phyloP scores from a whole-genome alignment of 2,329 filamentous ascomycete species.

The Coccinonectria pachysandricola region DNA sequence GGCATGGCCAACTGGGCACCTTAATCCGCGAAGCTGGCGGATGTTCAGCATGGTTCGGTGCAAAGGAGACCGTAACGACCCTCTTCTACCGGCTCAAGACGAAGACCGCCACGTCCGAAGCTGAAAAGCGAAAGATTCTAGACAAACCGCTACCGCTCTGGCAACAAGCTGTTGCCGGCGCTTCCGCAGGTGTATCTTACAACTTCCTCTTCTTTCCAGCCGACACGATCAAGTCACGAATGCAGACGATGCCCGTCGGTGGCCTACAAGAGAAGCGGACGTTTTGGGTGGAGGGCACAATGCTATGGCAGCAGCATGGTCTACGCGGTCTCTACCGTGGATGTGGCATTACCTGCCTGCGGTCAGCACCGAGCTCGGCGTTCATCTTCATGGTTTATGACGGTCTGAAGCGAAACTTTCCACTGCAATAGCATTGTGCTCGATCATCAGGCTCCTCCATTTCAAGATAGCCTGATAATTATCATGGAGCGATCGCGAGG shows the following conservation, averaged over 20 bases:
- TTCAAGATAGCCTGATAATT: no score
- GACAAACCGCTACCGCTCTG: conserved; percentile 59
- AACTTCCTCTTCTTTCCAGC: conserved; percentile 97
- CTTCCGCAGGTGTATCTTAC: conserved; percentile 82
- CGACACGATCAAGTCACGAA: conserved; percentile 92
- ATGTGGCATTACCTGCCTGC: conserved; percentile 82
- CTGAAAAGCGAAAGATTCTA: conserved; percentile 30
- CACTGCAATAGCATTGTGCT: conserved; percentile 32
- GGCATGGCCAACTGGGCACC: conserved; percentile 90
- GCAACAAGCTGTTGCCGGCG: conserved; percentile 82
- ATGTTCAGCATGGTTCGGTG: conserved; percentile 89
- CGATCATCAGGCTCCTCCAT: no score
- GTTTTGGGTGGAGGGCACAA: conserved; percentile 61
- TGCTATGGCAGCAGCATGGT: conserved; percentile 75
- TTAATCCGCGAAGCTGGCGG: conserved; percentile 90
- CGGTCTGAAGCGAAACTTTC: conserved; percentile 62
- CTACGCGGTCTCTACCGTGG: conserved; percentile 82
- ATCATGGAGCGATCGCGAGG: no score
- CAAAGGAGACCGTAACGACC: conserved; percentile 69
- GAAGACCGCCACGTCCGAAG: conserved; percentile 26
- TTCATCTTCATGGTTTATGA: conserved; percentile 97
- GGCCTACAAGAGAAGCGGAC: conserved; percentile 45
- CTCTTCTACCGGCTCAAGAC: conserved; percentile 54
- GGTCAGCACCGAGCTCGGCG: conserved; percentile 89
- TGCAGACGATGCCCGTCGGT: conserved; percentile 76